Evolutionary conservation across 2,329 filamentous ascomycete genomes (phyloP).

Genomic region (Venturiaceae sp.): DNA sequence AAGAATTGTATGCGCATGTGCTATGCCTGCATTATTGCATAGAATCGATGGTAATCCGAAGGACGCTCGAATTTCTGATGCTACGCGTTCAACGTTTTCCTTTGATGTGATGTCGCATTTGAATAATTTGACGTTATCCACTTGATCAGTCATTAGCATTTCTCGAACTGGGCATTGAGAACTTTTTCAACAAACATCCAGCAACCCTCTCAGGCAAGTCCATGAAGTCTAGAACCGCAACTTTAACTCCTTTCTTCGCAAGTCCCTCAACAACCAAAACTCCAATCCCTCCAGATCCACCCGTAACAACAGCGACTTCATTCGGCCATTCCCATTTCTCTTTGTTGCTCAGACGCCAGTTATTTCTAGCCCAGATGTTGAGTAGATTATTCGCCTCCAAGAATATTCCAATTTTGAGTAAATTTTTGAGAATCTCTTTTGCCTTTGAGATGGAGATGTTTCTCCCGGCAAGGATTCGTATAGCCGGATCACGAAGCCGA

Average conservation of each 20-base stretch:
- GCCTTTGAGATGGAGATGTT: conserved; percentile 14
- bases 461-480: conserved; percentile 14
- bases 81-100: conserved; percentile 33
- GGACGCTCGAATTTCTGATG: conserved; percentile 25
- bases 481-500: conserved; percentile 14
- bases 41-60: conserved; percentile 36
- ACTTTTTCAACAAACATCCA: background rate
- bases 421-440: background rate
- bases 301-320: conserved; percentile 25
- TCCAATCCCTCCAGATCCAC: conserved; percentile 27
- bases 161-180: background rate
- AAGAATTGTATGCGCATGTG: conserved; percentile 36
- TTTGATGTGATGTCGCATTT: conserved; percentile 39
- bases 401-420: conserved; percentile 22
- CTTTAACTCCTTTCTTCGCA: conserved; percentile 23
- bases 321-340: conserved; percentile 26
- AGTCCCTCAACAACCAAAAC: conserved; percentile 24
- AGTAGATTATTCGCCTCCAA: conserved; percentile 16
- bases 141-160: background rate
- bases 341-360: conserved; percentile 25
- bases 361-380: conserved; percentile 21
- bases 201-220: background rate
- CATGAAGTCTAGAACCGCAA: conserved; percentile 26
- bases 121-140: conserved; percentile 22
- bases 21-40: conserved; percentile 42